These are phyloP conservation scores for Starmerella roubikii DNA, from an alignment of 805 yeast species.

Conservation along the genomic window DNA sequence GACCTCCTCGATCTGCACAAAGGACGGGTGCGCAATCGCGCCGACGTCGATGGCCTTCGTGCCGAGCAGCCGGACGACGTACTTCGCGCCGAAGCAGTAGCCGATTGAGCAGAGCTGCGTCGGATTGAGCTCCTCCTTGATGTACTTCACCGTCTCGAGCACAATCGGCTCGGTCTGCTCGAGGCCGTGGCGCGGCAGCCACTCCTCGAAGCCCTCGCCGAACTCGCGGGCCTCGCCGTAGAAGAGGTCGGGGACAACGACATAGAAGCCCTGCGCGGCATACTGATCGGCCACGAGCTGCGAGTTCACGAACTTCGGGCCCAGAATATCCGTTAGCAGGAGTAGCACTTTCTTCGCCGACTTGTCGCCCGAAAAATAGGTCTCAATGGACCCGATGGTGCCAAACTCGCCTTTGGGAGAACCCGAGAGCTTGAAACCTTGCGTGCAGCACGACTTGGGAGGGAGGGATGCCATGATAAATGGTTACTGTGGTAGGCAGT, in stretches of 20 bases:
- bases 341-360: conserved; percentile 40
- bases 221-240: conserved; percentile 37
- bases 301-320: conserved; percentile 44
- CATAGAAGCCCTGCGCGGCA: conserved; percentile 49
- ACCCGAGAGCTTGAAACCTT: conserved; percentile 24
- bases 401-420: conserved; percentile 20
- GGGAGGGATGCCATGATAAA: conserved; percentile 26
- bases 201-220: conserved; percentile 24
- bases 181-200: conserved; percentile 42
- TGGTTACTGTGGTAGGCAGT: no score
- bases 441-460: conserved; percentile 25
- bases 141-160: conserved; percentile 33
- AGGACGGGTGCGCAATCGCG: conserved; percentile 78
- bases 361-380: conserved; percentile 38
- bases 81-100: conserved; percentile 77
- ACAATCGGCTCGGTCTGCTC: conserved; percentile 39
- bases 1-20: conserved; percentile 52
- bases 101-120: conserved; percentile 41
- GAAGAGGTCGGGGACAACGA: conserved; percentile 64
- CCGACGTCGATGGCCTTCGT: conserved; percentile 35
- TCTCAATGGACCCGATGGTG: conserved; percentile 25
- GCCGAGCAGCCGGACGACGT: conserved; percentile 39
- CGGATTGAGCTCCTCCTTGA: conserved; percentile 35
- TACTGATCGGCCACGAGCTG: conserved; percentile 38
- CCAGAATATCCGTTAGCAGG: conserved; percentile 52